Conservation (phyloP, 176 grass and related monocot genomes). For the Musa acuminata region DNA sequence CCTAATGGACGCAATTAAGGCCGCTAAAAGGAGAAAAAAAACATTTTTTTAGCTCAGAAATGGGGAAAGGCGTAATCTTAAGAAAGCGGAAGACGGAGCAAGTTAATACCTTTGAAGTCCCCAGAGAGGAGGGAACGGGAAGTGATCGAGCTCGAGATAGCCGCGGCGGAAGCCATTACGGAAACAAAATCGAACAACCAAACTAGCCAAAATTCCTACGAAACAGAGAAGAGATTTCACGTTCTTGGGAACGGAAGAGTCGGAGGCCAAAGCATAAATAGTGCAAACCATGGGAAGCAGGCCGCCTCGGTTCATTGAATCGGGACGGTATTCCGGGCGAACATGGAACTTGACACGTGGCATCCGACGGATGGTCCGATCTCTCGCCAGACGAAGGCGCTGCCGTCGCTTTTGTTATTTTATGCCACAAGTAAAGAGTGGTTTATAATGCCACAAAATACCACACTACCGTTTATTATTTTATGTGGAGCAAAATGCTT, state of each 20-base stretch:
- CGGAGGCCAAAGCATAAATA: constrained; percentile 24
- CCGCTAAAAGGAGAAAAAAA: constrained; percentile 19
- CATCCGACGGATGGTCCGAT: no score
- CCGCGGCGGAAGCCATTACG: constrained; percentile 62
- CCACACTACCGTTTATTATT: no score
- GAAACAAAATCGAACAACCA: background rate
- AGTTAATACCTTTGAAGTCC: constrained; percentile 50
- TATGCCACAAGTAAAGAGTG: no score
- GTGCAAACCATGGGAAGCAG: constrained; percentile 13
- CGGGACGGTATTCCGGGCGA: constrained; percentile 29
- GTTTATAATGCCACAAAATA: no score
- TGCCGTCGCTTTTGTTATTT: no score
- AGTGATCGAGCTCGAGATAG: constrained; percentile 39
- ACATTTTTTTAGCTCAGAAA: background rate
- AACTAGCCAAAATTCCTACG: background rate
- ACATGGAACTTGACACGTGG: constrained; percentile 4
- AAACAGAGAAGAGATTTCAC: background rate
- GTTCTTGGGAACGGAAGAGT: background rate
- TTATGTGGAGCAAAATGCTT: no score
- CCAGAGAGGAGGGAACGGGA: constrained; percentile 45
- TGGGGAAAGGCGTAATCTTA: background rate
- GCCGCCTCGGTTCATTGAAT: constrained; percentile 30
- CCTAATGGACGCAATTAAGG: constrained; percentile 35
- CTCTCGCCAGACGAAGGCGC: no score
- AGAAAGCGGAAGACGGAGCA: background rate